Conservation (phyloP, 805 yeast genomes). For the Metschnikowia reukaufii region DNA sequence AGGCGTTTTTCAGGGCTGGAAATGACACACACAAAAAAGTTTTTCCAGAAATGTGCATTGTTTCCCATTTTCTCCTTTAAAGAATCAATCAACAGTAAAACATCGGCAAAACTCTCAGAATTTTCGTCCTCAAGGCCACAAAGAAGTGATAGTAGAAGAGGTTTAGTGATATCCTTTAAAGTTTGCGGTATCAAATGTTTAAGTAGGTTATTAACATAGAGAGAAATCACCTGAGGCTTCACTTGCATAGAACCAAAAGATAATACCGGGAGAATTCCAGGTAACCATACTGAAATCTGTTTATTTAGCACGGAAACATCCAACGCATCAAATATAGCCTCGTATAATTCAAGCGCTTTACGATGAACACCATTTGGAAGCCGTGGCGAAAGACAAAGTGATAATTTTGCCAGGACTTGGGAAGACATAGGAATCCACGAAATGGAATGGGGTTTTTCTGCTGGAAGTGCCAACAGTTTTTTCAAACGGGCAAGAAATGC, state of each 20-base stretch:
- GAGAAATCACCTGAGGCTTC: constrained; percentile 69
- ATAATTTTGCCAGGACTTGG: constrained; percentile 66
- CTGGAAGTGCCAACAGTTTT: constrained; percentile 54
- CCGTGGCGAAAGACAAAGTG: constrained; percentile 75
- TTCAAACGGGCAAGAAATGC: constrained; percentile 79
- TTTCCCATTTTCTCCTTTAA: constrained; percentile 58
- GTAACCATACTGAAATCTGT: constrained; percentile 77
- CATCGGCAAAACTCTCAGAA: constrained; percentile 71
- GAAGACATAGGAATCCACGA: constrained; percentile 65
- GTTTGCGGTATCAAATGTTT: constrained; percentile 35
- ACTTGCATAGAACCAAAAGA: constrained; percentile 87
- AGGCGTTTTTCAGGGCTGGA: constrained; percentile 75
- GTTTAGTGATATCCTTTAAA: constrained; percentile 58
- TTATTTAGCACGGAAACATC: constrained; percentile 53
- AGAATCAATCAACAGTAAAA: constrained; percentile 57
- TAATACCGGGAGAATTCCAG: constrained; percentile 88
- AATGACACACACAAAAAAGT: constrained; percentile 70
- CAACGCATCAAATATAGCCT: constrained; percentile 62
- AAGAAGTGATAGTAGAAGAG: constrained; percentile 69
- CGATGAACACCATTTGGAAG: constrained; percentile 96
- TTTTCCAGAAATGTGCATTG: constrained; percentile 84
- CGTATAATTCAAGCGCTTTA: constrained; percentile 78
- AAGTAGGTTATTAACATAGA: constrained; percentile 54
- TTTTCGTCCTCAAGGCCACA: constrained; percentile 94
- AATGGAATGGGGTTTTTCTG: constrained; percentile 29